Conservation (phyloP, 495 filamentous ascomycete species). For the Lasiosphaeria miniovina region DNA sequence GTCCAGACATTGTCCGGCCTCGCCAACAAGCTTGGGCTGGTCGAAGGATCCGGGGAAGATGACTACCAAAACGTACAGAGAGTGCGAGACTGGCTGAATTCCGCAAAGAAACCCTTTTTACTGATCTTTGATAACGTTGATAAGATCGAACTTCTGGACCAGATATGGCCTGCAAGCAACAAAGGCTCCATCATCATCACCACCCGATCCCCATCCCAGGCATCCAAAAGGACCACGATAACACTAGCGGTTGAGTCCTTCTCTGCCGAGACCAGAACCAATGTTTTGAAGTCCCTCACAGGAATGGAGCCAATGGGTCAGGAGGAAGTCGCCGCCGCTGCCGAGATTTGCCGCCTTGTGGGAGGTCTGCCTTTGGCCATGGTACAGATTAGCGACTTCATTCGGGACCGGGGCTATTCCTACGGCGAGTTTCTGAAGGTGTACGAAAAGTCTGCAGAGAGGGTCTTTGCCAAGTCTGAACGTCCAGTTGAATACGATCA, state of each 20-base stretch:
- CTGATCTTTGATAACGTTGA: slow-evolving; percentile 16
- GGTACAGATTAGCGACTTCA: slow-evolving; percentile 15
- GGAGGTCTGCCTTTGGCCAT: slow-evolving; percentile 11
- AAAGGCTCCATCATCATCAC: slow-evolving; percentile 14
- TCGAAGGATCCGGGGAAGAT: slow-evolving; percentile 1
- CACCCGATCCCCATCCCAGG: slow-evolving; percentile 9
- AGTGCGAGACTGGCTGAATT: slow-evolving; percentile 15
- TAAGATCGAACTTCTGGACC: slow-evolving; percentile 8
- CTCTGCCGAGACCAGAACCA: not conserved
- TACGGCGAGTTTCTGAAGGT: slow-evolving; percentile 3
- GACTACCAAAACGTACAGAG: slow-evolving; percentile 7
- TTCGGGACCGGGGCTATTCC: slow-evolving; percentile 12
- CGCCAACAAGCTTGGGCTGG: slow-evolving; percentile 11
- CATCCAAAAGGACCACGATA: slow-evolving; percentile 1
- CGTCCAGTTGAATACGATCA: slow-evolving; percentile 10
- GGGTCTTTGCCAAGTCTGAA: slow-evolving; percentile 6
- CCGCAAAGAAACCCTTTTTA: slow-evolving; percentile 8
- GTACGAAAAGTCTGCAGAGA: slow-evolving; percentile 14
- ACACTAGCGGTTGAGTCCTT: slow-evolving; percentile 1
- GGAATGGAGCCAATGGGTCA: not conserved
- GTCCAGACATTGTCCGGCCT: slow-evolving; percentile 11
- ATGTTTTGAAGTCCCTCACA: slow-evolving; percentile 4
- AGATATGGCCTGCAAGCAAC: slow-evolving; percentile 12
- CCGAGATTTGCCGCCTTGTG: slow-evolving; percentile 1
- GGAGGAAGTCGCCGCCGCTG: slow-evolving; percentile 1